Evolutionary conservation across 2,329 filamentous ascomycete species (phyloP).

Genomic region (Penicillium oxalicum): DNA sequence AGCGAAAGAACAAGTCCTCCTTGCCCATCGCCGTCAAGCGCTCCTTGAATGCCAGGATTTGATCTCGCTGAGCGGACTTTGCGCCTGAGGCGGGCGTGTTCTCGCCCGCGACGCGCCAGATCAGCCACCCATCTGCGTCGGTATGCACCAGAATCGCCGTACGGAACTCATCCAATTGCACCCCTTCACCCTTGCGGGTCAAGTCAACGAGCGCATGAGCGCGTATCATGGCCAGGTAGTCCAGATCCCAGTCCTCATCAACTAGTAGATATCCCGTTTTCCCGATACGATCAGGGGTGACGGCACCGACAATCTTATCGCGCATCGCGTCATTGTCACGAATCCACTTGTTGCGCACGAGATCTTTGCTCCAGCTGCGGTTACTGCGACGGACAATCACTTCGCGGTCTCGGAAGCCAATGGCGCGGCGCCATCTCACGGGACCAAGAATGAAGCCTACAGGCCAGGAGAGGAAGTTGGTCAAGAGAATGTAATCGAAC

Average conservation of each 20-base stretch:
- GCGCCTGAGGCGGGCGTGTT: slow-evolving; percentile 40
- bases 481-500: slow-evolving; percentile 64
- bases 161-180: slow-evolving; percentile 61
- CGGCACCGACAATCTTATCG: slow-evolving; percentile 59
- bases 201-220: slow-evolving; percentile 63
- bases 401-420: slow-evolving; percentile 75
- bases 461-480: slow-evolving; percentile 69
- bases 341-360: slow-evolving; percentile 45
- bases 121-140: slow-evolving; percentile 64
- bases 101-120: slow-evolving; percentile 55
- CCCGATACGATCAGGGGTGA: slow-evolving; percentile 59
- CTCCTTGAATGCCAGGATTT: slow-evolving; percentile 76
- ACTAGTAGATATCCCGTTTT: slow-evolving; percentile 88
- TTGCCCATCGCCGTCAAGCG: slow-evolving; percentile 70
- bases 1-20: slow-evolving; percentile 82
- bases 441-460: slow-evolving; percentile 65
- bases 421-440: slow-evolving; percentile 62
- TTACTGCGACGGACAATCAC: slow-evolving; percentile 71
- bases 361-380: slow-evolving; percentile 60
- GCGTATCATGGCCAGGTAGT: slow-evolving; percentile 73
- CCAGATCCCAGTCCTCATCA: slow-evolving; percentile 79
- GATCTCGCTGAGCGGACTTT: slow-evolving; percentile 45
- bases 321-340: slow-evolving; percentile 51
- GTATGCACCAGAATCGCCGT: slow-evolving; percentile 65
- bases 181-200: slow-evolving; percentile 22